Evolutionary conservation across 2,329 filamentous ascomycete genomes (phyloP).

Genomic region (Alternaria arbusti): DNA sequence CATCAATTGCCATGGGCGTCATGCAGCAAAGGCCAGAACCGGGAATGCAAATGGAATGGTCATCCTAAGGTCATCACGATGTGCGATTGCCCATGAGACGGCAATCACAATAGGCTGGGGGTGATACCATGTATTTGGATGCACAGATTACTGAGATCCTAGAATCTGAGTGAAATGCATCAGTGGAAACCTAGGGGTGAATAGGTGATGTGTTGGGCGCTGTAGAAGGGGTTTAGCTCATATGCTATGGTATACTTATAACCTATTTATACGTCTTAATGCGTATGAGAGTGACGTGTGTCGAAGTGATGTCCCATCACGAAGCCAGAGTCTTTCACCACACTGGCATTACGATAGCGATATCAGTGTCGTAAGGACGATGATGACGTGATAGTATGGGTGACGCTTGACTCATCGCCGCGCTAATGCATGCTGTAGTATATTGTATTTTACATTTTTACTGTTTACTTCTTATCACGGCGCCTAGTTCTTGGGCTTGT

Average conservation of each 20-base stretch:
- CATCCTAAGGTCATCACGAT: no score
- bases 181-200: neutral
- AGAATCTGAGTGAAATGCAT: neutral
- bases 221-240: no score
- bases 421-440: neutral
- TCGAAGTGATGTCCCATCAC: no score
- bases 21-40: neutral
- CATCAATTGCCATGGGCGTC: neutral
- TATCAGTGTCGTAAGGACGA: neutral
- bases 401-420: neutral
- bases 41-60: neutral
- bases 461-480: neutral
- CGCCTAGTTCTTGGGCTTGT: slow-evolving; percentile 50
- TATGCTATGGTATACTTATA: no score
- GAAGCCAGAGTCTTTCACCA: no score
- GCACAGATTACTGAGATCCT: neutral
- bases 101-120: neutral
- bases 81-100: neutral
- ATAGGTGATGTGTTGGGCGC: no score
- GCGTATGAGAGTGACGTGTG: no score
- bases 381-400: no score
- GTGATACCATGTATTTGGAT: neutral
- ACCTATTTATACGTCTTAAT: no score
- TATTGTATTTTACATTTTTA: neutral
- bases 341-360: neutral